Evolutionary conservation across 2,329 filamentous ascomycete genomes (phyloP).

Genomic region (Cercospora berteroae): DNA sequence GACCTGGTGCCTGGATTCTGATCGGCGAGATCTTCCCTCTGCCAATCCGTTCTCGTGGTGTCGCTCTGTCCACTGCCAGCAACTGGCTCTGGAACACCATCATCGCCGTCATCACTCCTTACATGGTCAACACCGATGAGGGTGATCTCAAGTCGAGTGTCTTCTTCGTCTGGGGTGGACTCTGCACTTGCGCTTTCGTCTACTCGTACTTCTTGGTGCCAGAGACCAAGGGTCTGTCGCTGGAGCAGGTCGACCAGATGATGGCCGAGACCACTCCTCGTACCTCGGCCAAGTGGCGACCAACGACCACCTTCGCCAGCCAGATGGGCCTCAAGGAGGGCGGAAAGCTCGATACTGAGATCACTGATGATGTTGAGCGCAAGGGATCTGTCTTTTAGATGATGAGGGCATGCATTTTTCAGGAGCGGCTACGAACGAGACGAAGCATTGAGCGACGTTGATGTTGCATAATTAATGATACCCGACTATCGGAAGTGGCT

Average conservation of each 20-base stretch:
- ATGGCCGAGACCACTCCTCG: slow-evolving; percentile 80
- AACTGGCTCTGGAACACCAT: slow-evolving; percentile 75
- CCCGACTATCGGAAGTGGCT: slow-evolving; percentile 1
- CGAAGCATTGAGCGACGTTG: slow-evolving; percentile 11
- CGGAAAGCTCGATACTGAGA: slow-evolving; percentile 32
- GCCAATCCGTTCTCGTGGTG: slow-evolving; percentile 82
- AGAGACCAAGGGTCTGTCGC: slow-evolving; percentile 81
- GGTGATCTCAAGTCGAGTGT: slow-evolving; percentile 51
- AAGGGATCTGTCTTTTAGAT: slow-evolving; percentile 38
- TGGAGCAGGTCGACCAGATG: slow-evolving; percentile 87
- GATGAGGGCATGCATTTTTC: slow-evolving; percentile 19
- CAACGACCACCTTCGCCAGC: slow-evolving; percentile 38
- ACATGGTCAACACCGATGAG: slow-evolving; percentile 60
- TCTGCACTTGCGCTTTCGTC: slow-evolving; percentile 54
- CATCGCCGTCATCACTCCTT: slow-evolving; percentile 48
- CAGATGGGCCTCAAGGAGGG: slow-evolving; percentile 37
- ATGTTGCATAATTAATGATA: slow-evolving; percentile 13
- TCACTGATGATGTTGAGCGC: slow-evolving; percentile 37
- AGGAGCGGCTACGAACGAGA: slow-evolving; percentile 26
- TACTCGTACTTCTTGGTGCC: slow-evolving; percentile 57
- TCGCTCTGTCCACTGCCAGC: slow-evolving; percentile 79
- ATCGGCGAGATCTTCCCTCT: slow-evolving; percentile 91
- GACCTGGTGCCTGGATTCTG: slow-evolving; percentile 67
- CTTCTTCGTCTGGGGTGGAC: slow-evolving; percentile 49
- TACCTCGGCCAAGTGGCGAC: slow-evolving; percentile 66